These are phyloP conservation scores for Aspergillus flavus DNA, from an alignment of 2,329 filamentous ascomycete genomes.

Conservation along the genomic window DNA sequence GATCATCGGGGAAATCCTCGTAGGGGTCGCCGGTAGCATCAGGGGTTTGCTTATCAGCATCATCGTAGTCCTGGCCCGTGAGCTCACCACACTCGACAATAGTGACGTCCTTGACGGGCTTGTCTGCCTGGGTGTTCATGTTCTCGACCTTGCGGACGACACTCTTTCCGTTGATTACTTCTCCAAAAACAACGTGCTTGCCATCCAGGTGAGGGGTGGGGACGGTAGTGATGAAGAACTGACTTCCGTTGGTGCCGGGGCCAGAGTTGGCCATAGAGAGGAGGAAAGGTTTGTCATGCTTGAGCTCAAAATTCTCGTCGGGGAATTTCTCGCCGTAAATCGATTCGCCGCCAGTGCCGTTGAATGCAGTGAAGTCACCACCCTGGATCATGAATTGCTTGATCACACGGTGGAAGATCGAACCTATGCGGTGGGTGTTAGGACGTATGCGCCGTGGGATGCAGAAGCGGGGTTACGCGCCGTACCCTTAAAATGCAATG, in stretches of 20 bases:
- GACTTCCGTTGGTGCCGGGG: slow-evolving; percentile 91
- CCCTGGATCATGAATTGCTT: slow-evolving; percentile 99
- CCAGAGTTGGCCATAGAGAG: slow-evolving; percentile 98
- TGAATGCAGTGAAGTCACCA: slow-evolving; percentile 92
- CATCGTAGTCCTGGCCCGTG: slow-evolving; percentile 67
- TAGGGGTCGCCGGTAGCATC: slow-evolving; percentile 87
- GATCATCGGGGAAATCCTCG: slow-evolving; percentile 95
- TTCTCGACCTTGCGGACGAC: slow-evolving; percentile 90
- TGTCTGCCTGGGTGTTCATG: slow-evolving; percentile 74
- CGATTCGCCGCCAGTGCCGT: slow-evolving; percentile 93
- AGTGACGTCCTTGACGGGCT: slow-evolving; percentile 71
- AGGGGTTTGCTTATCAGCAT: slow-evolving; percentile 67
- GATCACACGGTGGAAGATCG: slow-evolving; percentile 92
- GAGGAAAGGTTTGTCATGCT: slow-evolving; percentile 91
- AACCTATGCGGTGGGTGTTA: slow-evolving; percentile 54
- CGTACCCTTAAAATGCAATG: slow-evolving; percentile 81
- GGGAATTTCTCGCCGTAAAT: slow-evolving; percentile 98
- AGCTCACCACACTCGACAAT: slow-evolving; percentile 89
- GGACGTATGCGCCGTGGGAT: background rate
- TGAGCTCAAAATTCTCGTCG: slow-evolving; percentile 90
- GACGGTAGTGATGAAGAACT: slow-evolving; percentile 98
- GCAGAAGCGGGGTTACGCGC: slow-evolving; percentile 10
- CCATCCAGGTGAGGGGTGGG: slow-evolving; percentile 91
- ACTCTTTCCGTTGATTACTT: slow-evolving; percentile 91
- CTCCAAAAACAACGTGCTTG: slow-evolving; percentile 97